Conservation (phyloP, 176 grass and related monocot species). For the Areca catechu region DNA sequence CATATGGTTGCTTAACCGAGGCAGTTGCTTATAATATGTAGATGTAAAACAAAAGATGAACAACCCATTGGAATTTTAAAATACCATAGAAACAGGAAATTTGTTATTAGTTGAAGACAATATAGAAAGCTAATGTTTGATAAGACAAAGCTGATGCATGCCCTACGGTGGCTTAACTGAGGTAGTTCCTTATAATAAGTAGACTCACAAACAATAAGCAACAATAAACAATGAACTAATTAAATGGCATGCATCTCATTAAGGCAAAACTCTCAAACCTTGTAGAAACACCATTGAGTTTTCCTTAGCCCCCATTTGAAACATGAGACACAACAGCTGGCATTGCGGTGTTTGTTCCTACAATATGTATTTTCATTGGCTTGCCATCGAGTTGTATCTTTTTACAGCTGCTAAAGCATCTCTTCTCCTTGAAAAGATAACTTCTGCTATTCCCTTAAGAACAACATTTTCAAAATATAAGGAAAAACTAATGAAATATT, state of each 20-base stretch:
- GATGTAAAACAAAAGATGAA: no score
- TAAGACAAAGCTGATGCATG: no score
- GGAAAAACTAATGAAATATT: background rate
- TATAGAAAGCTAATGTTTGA: no score
- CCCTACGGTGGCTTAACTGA: no score
- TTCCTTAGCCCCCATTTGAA: slow-evolving; percentile 32
- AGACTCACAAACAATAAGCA: background rate
- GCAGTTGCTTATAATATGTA: no score
- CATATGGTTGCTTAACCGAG: no score
- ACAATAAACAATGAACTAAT: background rate
- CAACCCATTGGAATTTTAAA: no score
- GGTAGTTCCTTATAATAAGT: no score
- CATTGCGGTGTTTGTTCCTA: slow-evolving; percentile 69
- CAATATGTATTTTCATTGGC: slow-evolving; percentile 90
- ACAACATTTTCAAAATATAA: slow-evolving; percentile 3
- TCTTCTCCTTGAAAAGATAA: slow-evolving; percentile 71
- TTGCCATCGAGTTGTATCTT: slow-evolving; percentile 99
- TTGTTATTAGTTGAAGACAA: no score
- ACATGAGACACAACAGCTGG: slow-evolving; percentile 33
- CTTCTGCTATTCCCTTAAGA: slow-evolving; percentile 77
- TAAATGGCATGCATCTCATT: background rate
- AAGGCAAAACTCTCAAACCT: slow-evolving; percentile 32
- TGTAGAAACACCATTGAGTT: slow-evolving; percentile 17
- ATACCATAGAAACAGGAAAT: no score
- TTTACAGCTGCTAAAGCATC: slow-evolving; percentile 69